A percentile compares a stretch with the other conserved stretches of the same genome.
These are phyloP conservation scores for Colletotrichum theobromicola DNA, from an alignment of 2,329 filamentous ascomycete genomes.

Conservation along the genomic window DNA sequence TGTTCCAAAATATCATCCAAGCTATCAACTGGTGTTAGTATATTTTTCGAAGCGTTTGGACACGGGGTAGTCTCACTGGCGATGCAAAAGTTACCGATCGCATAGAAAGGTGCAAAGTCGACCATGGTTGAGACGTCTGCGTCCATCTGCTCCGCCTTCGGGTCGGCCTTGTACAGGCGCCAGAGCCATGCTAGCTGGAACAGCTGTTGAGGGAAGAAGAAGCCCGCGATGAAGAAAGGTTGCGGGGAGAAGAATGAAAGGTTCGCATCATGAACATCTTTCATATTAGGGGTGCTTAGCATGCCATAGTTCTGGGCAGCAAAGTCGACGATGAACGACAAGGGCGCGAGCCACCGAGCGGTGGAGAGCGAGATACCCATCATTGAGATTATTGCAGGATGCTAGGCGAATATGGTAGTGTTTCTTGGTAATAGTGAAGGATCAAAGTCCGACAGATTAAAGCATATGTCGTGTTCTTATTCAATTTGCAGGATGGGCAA, in stretches of 20 bases:
- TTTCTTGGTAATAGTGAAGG: neutral
- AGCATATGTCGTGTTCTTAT: too few relatives aligned
- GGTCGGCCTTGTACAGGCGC: constrained; percentile 54
- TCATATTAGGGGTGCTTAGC: constrained; percentile 61
- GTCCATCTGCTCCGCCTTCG: constrained; percentile 39
- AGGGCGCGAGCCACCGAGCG: constrained; percentile 57
- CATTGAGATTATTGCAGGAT: neutral
- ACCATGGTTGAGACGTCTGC: constrained; percentile 53
- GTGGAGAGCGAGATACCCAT: constrained; percentile 62
- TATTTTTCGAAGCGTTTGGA: fast-evolving
- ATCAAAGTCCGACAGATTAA: too few relatives aligned
- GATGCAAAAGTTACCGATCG: constrained; percentile 62
- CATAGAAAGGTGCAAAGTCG: constrained; percentile 60
- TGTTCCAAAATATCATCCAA: constrained; percentile 70
- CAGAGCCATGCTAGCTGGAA: constrained; percentile 64
- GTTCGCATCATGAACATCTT: constrained; percentile 62
- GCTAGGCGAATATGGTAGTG: too few relatives aligned
- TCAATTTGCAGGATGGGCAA: neutral
- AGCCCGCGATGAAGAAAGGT: constrained; percentile 62
- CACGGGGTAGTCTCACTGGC: constrained; percentile 46
- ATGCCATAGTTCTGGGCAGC: constrained; percentile 65
- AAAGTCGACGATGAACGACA: constrained; percentile 62
- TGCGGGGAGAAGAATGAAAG: constrained; percentile 64
- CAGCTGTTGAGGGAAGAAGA: constrained; percentile 67
- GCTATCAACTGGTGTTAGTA: constrained; percentile 29